Base-by-base conservation (phyloP, 2,329 filamentous ascomycete species). In the Aspergillus brunneoviolaceus region DNA sequence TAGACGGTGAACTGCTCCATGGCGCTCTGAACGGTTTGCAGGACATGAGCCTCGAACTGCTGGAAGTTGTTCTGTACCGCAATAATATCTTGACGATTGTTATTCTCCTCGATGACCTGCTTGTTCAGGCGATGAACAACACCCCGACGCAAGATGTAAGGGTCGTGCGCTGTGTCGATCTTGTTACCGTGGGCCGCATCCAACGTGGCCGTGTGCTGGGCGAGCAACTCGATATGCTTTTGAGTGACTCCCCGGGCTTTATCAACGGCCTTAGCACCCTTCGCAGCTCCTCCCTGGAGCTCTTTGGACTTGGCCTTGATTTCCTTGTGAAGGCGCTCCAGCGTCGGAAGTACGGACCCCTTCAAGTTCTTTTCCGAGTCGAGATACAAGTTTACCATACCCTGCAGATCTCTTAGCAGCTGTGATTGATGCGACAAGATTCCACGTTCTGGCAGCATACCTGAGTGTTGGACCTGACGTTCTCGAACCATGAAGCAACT, bases 231-330 rank as follows among this genome's bases (percentile, higher is more conserved):
- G 64, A 99, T 96, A 68, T 97, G 92, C 81, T 96, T 97, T 80
- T 99, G 94, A 0, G 94, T 97, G 6, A 80, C 81, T 68, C 87
- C 87, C 62, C 94, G 90, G 9, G 91, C 88, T 81, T 96, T 97
- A 63, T 96, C 92, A 23, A 99, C 92, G 54, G 91, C 87, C 80
- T 98, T 99, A 66, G 90, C 87, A 16, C 88, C 86, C 81, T 96
- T 96, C 62, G 87, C 85, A 23, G 90, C 91, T 9, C 94, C 93
- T 63, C 87, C 84, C 49, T 85, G 84, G 53, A 99, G 84, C 78
- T 97, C 93, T 82, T 98, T 98, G 64, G 86, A 84, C 82, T 98
- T 98, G 80, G 90, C 88, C 84, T 98, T 99, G 82, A 99, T 95
- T 76, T 98, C 95, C 75, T 91, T 89, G 80, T 98, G 93, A 52